These are phyloP conservation scores for Boletus reticulatus DNA, from an alignment of 768 basidiomycete species.

Conservation along the genomic window DNA sequence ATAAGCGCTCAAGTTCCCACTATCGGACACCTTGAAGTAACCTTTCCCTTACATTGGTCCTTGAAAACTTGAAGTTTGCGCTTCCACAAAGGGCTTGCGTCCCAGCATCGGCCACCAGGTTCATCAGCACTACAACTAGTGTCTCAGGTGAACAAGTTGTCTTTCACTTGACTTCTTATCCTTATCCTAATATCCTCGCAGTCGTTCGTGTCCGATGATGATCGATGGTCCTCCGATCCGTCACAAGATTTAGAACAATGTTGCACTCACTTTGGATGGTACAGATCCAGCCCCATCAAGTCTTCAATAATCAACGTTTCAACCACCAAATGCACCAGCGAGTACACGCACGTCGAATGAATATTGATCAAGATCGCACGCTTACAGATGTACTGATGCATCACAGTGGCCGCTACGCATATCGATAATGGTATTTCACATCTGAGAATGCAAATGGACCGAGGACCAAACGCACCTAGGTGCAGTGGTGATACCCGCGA, in stretches of 20 bases:
- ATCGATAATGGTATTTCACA: too few species aligned
- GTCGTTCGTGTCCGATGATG: slow-evolving; percentile 47
- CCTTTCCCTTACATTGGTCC: slow-evolving; percentile 18
- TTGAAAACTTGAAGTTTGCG: slow-evolving; percentile 2
- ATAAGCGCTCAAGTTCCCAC: too few species aligned
- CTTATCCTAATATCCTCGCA: slow-evolving; percentile 5
- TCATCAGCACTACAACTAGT: slow-evolving; percentile 14
- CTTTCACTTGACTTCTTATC: background rate
- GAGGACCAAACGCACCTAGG: too few species aligned
- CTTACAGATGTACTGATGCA: too few species aligned
- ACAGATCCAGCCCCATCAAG: slow-evolving; percentile 1
- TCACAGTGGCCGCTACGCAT: too few species aligned
- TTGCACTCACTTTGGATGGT: slow-evolving; percentile 27
- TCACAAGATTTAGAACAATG: slow-evolving; percentile 31
- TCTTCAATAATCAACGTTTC: too few species aligned
- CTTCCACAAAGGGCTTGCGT: slow-evolving; percentile 37
- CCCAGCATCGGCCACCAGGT: slow-evolving; percentile 34
- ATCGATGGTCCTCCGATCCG: slow-evolving; percentile 41
- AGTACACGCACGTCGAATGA: too few species aligned
- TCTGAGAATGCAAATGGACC: too few species aligned
- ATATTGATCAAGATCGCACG: too few species aligned
- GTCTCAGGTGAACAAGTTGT: slow-evolving; percentile 14
- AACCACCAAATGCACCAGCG: too few species aligned
- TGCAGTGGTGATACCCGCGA: too few species aligned
- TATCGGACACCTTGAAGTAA: too few species aligned